phyloP scores from a whole-genome alignment of 805 yeast genomes.

The Suhomyces pyralidae region DNA sequence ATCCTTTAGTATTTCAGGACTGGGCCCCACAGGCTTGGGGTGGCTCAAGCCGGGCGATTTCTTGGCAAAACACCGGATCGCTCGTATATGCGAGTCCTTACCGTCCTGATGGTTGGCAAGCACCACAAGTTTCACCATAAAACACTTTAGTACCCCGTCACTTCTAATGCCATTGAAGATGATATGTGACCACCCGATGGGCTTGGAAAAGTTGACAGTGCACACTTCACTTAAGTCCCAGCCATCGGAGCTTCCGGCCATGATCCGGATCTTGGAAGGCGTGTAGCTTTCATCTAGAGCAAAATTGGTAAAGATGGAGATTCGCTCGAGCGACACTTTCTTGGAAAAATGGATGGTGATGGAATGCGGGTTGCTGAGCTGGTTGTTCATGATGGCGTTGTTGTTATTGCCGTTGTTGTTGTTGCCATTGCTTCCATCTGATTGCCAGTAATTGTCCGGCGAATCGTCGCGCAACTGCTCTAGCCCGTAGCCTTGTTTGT shows the following conservation, averaged over 20 bases:
- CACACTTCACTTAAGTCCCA: conserved; percentile 73
- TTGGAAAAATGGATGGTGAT: conserved; percentile 79
- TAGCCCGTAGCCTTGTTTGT: conserved; percentile 69
- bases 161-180: conserved; percentile 52
- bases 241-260: conserved; percentile 72
- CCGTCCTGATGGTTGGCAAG: conserved; percentile 89
- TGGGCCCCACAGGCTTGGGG: not conserved
- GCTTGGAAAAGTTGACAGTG: conserved; percentile 55
- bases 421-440: conserved; percentile 65
- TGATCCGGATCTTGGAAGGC: conserved; percentile 63
- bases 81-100: conserved; percentile 87
- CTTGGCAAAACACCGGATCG: conserved; percentile 55
- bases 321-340: conserved; percentile 61
- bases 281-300: conserved; percentile 87
- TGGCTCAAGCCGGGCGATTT: conserved; percentile 15
- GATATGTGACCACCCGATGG: conserved; percentile 76
- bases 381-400: conserved; percentile 27
- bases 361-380: conserved; percentile 70
- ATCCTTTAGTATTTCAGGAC: conserved; percentile 4
- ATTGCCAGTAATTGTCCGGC: conserved; percentile 84
- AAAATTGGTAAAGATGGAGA: conserved; percentile 71
- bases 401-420: conserved; percentile 18
- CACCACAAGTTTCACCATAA: conserved; percentile 59
- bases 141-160: conserved; percentile 62
- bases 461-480: conserved; percentile 69